These are phyloP conservation scores for Thermomucor indicae-seudaticae DNA, from an alignment of 371 early-diverging fungal species.

Conservation along the genomic window DNA sequence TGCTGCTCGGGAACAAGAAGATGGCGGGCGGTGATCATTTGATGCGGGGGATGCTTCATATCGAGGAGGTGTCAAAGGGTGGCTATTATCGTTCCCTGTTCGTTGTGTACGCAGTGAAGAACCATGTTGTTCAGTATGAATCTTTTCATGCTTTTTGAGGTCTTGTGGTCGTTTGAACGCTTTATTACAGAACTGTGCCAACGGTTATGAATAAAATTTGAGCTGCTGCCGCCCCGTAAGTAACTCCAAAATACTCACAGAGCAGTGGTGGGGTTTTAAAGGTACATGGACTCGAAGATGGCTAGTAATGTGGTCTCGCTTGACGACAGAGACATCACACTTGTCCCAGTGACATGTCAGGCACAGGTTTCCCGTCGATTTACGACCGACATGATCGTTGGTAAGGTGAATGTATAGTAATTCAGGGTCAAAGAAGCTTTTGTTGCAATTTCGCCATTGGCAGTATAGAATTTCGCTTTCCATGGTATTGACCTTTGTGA, in stretches of 20 bases:
- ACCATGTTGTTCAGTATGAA: slow-evolving; percentile 57
- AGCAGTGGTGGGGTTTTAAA: slow-evolving; percentile 84
- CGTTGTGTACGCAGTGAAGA: slow-evolving; percentile 3
- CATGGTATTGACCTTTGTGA: not conserved
- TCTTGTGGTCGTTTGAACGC: slow-evolving; percentile 90
- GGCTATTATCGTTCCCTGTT: slow-evolving; percentile 1
- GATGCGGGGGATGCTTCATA: slow-evolving; percentile 5
- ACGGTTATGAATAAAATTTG: too few relatives aligned
- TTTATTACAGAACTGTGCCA: slow-evolving; percentile 58
- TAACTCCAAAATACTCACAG: slow-evolving; percentile 23
- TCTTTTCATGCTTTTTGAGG: slow-evolving; percentile 84
- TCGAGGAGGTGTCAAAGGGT: slow-evolving; percentile 15
- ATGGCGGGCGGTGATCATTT: slow-evolving; percentile 2
- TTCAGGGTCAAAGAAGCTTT: slow-evolving; percentile 71
- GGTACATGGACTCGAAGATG: slow-evolving; percentile 91
- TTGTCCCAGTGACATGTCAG: slow-evolving; percentile 86
- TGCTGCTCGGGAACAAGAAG: slow-evolving; percentile 8
- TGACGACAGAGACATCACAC: slow-evolving; percentile 70
- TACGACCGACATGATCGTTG: slow-evolving; percentile 90
- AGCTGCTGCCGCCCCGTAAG: too few relatives aligned
- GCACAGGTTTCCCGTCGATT: slow-evolving; percentile 82
- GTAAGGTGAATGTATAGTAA: slow-evolving; percentile 80
- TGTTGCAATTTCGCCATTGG: slow-evolving; percentile 47
- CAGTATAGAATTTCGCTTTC: slow-evolving; percentile 22
- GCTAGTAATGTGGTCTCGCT: slow-evolving; percentile 93